phyloP scores from a whole-genome alignment of 2,329 filamentous ascomycete genomes.

The Aphanocladium album region DNA sequence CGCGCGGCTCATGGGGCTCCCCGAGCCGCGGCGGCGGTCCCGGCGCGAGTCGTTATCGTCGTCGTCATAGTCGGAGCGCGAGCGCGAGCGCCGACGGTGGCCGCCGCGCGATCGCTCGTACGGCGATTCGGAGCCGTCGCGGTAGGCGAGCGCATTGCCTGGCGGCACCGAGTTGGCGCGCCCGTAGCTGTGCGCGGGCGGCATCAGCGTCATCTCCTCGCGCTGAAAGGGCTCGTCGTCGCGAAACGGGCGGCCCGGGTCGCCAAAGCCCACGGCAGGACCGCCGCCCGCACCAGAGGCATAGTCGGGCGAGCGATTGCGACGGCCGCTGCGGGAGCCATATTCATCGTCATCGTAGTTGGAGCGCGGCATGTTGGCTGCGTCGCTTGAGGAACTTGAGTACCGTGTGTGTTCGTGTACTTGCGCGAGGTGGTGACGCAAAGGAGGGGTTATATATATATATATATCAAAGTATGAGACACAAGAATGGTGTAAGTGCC shows the following conservation, averaged over 20 bases:
- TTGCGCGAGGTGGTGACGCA: neutral
- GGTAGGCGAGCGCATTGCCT: constrained; percentile 20
- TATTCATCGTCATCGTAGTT: constrained; percentile 17
- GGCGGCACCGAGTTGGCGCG: constrained; percentile 32
- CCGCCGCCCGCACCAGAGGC: constrained; percentile 25
- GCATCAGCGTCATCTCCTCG: constrained; percentile 24
- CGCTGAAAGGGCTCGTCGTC: constrained; percentile 24
- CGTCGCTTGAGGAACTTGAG: neutral
- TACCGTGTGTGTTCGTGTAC: too few relatives aligned
- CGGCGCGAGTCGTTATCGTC: constrained; percentile 10
- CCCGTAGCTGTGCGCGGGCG: constrained; percentile 19
- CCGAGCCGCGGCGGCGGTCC: neutral
- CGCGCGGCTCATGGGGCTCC: constrained; percentile 35
- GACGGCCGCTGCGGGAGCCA: constrained; percentile 1
- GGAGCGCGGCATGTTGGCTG: constrained; percentile 2
- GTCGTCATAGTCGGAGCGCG: constrained; percentile 13
- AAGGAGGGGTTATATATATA: neutral
- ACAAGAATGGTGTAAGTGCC: neutral
- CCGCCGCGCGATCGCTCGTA: constrained; percentile 12
- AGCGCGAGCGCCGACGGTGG: constrained; percentile 17
- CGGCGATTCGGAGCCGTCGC: constrained; percentile 20
- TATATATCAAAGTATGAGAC: too few relatives aligned
- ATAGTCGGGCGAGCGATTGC: constrained; percentile 27
- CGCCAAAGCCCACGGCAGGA: constrained; percentile 11
- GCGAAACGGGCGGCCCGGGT: constrained; percentile 16